phyloP scores from a whole-genome alignment of 169 alveolate species.

The Cryptosporidium sp. region DNA sequence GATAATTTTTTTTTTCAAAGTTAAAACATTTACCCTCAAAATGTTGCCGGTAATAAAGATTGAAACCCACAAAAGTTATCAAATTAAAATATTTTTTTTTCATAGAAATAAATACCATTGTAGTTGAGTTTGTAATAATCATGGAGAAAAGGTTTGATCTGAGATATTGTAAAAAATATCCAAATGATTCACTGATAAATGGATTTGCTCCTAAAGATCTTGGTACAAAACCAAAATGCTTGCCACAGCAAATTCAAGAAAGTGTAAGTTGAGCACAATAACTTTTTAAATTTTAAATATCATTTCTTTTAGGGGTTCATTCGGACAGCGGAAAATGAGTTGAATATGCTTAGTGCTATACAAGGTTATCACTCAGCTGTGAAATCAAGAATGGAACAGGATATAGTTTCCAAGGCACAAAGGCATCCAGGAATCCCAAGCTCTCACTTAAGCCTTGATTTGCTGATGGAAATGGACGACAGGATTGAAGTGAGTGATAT shows the following conservation, averaged over 20 bases:
- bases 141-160: constrained; percentile 58
- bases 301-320: constrained; percentile 51
- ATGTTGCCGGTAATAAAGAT: constrained; percentile 15
- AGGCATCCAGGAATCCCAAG: constrained; percentile 74
- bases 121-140: background rate
- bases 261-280: constrained; percentile 20
- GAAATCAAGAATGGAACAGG: constrained; percentile 63
- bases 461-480: constrained; percentile 51
- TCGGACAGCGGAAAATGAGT: constrained; percentile 14
- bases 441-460: constrained; percentile 46
- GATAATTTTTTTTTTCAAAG: background rate
- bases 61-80: constrained; percentile 19
- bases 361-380: constrained; percentile 61
- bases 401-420: constrained; percentile 42
- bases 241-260: constrained; percentile 73
- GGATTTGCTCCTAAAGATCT: constrained; percentile 65
- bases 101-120: background rate
- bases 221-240: constrained; percentile 27
- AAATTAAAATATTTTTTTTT: background rate
- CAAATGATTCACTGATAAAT: constrained; percentile 28
- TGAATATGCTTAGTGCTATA: constrained; percentile 22
- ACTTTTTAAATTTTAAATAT: background rate
- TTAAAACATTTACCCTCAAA: background rate
- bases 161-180: constrained; percentile 26
- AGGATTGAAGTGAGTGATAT: constrained; percentile 40